Conservation (phyloP, 2,329 filamentous ascomycete genomes). For the Penicillium hordei region DNA sequence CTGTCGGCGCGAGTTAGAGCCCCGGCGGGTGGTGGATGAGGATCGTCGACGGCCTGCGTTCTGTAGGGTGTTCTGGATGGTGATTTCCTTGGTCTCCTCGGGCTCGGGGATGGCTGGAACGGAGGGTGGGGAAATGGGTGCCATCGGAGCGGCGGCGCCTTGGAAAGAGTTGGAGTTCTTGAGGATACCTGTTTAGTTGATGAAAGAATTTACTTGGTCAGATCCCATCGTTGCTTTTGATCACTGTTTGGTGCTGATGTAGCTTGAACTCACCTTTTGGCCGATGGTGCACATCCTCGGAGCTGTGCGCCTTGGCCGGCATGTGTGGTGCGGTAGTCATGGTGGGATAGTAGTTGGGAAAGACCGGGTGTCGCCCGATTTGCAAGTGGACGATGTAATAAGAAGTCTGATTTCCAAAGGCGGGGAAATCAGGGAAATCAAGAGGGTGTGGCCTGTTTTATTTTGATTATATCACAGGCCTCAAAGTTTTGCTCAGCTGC, state of each 20-base stretch:
- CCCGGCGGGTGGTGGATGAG: conserved; percentile 68
- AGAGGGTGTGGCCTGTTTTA: conserved; percentile 10
- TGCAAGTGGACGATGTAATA: conserved; percentile 18
- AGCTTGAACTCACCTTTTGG: conserved; percentile 41
- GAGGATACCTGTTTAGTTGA: conserved; percentile 69
- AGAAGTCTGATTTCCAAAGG: conserved; percentile 12
- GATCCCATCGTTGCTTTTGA: not conserved
- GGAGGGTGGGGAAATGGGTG: conserved; percentile 35
- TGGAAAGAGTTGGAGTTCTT: conserved; percentile 75
- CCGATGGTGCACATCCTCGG: conserved; percentile 36
- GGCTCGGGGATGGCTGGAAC: conserved; percentile 44
- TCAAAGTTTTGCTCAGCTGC: conserved; percentile 11
- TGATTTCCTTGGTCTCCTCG: conserved; percentile 75
- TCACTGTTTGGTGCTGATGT: not conserved
- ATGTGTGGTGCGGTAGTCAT: conserved; percentile 27
- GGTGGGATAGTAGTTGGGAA: conserved; percentile 4
- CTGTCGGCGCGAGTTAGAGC: conserved; percentile 67
- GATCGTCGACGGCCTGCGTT: conserved; percentile 89
- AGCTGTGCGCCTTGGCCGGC: conserved; percentile 34
- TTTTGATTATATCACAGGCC: conserved; percentile 5
- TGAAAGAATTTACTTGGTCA: not conserved
- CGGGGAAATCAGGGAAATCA: conserved; percentile 1
- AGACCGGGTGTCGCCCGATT: conserved; percentile 16
- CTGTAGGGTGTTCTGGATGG: conserved; percentile 87
- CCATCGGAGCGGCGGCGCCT: conserved; percentile 52